Evolutionary conservation across 192 early-diverging fungal species (phyloP).

Genomic region (Dissophora globulifera): DNA sequence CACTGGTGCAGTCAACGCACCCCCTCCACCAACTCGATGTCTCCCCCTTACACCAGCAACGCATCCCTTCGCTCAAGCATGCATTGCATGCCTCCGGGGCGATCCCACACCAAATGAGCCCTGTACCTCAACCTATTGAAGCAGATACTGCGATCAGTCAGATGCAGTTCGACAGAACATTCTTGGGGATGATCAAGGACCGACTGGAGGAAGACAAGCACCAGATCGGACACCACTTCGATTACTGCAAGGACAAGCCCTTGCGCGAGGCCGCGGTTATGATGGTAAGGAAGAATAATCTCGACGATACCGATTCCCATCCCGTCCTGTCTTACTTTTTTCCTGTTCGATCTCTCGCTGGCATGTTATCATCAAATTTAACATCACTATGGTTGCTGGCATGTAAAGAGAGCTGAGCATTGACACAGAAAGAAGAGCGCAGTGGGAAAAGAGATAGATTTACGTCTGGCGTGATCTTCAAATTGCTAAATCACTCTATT

Average conservation of each 20-base stretch:
- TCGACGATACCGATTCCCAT: too few species aligned
- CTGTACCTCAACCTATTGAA: neutral
- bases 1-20: slow-evolving; percentile 8
- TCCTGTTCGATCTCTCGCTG: too few species aligned
- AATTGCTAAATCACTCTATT: too few species aligned
- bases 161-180: slow-evolving; percentile 26
- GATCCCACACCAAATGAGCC: slow-evolving; percentile 27
- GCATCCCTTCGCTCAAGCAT: slow-evolving; percentile 12
- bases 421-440: too few species aligned
- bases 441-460: too few species aligned
- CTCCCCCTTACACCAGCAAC: too few species aligned
- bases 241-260: slow-evolving; percentile 46
- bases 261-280: slow-evolving; percentile 43
- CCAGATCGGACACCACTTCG: slow-evolving; percentile 31
- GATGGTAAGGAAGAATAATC: slow-evolving; percentile 40
- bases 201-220: slow-evolving; percentile 23
- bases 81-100: slow-evolving; percentile 31
- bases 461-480: neutral
- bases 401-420: too few species aligned
- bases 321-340: too few species aligned
- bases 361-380: neutral
- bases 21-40: slow-evolving; percentile 29
- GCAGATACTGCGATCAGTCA: too few species aligned
- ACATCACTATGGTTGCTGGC: too few species aligned
- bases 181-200: slow-evolving; percentile 26